A percentile compares a stretch with the other conserved stretches of the same genome.
Conservation (phyloP, 257 asterid species). For the Gynochthodes officinalis region DNA sequence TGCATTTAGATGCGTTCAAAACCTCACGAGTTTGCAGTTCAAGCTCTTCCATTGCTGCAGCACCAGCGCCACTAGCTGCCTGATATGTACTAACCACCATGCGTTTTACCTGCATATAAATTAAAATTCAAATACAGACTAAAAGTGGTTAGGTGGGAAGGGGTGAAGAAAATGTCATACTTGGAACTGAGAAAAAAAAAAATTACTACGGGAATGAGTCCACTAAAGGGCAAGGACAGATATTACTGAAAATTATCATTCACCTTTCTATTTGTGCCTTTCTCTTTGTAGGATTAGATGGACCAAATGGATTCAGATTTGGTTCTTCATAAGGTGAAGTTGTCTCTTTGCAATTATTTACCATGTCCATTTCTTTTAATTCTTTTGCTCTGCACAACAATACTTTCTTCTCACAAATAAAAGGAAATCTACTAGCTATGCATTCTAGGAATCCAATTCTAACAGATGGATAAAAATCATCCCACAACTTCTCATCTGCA, state of each 20-base stretch:
- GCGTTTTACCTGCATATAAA: conserved; percentile 36
- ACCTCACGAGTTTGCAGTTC: conserved; percentile 94
- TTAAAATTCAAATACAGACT: background rate
- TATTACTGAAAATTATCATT: background rate
- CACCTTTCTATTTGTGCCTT: background rate
- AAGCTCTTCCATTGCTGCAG: conserved; percentile 99
- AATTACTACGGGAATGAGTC: background rate
- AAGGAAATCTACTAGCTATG: background rate
- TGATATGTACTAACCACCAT: conserved; percentile 58
- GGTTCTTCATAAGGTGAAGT: background rate
- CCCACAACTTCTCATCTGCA: too few species aligned
- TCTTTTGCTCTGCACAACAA: background rate
- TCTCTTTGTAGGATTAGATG: background rate
- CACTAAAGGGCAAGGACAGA: background rate
- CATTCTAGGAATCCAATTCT: background rate
- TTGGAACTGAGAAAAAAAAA: too few species aligned
- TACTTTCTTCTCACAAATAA: background rate
- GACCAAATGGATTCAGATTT: background rate
- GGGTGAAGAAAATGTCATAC: background rate
- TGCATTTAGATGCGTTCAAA: conserved; percentile 8
- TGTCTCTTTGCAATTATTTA: background rate
- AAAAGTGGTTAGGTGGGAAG: background rate
- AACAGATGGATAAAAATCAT: background rate
- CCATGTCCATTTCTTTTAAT: background rate
- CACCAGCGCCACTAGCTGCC: conserved; percentile 80